Evolutionary conservation across 495 filamentous ascomycete genomes (phyloP).

Genomic region (Penicillium riverlandense): DNA sequence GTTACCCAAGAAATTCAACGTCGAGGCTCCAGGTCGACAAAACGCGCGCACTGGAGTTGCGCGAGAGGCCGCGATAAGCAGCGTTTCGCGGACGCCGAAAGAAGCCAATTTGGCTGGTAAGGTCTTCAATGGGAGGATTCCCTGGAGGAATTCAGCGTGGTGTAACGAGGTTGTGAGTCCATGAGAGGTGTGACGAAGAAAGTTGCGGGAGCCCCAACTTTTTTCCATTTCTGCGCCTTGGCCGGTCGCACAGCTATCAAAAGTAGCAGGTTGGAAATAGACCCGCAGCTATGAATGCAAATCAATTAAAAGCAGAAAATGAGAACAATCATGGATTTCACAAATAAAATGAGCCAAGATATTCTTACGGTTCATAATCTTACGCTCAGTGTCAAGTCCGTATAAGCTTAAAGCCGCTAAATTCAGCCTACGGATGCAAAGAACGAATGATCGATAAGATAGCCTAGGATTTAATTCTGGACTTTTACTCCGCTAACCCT

Average conservation of each 20-base stretch:
- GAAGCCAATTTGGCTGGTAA: constrained; percentile 38
- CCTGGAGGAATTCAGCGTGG: background rate
- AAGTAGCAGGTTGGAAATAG: too few relatives aligned
- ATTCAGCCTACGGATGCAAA: background rate
- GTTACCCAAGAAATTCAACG: background rate
- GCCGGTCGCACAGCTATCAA: too few relatives aligned
- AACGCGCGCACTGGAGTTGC: constrained; percentile 11
- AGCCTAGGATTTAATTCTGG: constrained; percentile 13
- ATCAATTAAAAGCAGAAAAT: too few relatives aligned
- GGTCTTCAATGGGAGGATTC: background rate
- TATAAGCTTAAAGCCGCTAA: background rate
- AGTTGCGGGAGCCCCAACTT: too few relatives aligned
- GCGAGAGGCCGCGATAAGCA: constrained; percentile 23
- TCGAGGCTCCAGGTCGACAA: constrained; percentile 5
- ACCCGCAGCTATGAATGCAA: too few relatives aligned
- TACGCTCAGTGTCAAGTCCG: background rate
- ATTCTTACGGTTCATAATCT: too few relatives aligned
- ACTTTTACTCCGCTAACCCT: constrained; percentile 14
- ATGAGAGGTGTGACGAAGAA: too few relatives aligned
- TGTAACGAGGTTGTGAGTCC: background rate
- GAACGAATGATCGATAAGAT: constrained; percentile 4
- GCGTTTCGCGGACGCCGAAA: constrained; percentile 22
- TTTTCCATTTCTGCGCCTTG: too few relatives aligned
- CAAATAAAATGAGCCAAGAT: too few relatives aligned
- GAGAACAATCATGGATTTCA: too few relatives aligned